Conservation (phyloP, 768 basidiomycete species). For the Neoboletus magnificus region DNA sequence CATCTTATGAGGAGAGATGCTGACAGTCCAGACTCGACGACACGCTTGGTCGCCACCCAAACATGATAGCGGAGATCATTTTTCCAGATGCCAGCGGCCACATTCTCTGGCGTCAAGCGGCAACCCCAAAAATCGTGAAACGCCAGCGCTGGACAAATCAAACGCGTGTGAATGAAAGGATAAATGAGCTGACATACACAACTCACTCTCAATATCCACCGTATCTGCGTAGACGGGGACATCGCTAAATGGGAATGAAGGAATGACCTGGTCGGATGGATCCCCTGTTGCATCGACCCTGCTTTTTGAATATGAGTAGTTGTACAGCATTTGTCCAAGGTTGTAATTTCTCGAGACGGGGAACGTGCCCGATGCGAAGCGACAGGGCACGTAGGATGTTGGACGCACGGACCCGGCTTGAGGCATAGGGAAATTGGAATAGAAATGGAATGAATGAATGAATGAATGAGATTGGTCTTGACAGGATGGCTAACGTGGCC, state of each 20-base stretch:
- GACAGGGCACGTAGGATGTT: constrained; percentile 16
- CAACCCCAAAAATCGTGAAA: constrained; percentile 34
- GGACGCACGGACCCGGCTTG: background rate
- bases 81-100: constrained; percentile 23
- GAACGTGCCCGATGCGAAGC: constrained; percentile 26
- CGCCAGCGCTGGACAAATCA: constrained; percentile 26
- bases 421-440: constrained; percentile 8
- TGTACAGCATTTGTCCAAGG: constrained; percentile 29
- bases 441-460: background rate
- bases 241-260: constrained; percentile 29
- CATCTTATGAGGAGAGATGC: background rate
- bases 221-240: constrained; percentile 37
- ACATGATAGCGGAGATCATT: constrained; percentile 33
- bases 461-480: background rate
- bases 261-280: constrained; percentile 31
- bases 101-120: constrained; percentile 33
- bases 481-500: background rate
- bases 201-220: constrained; percentile 43
- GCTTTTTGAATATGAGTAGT: constrained; percentile 8
- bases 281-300: background rate
- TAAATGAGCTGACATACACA: background rate
- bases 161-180: background rate
- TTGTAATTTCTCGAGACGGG: constrained; percentile 25
- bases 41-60: constrained; percentile 32
- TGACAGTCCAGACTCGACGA: constrained; percentile 27